Evolutionary conservation across 2,329 filamentous ascomycete species (phyloP).

Genomic region (Fusarium beomiforme): DNA sequence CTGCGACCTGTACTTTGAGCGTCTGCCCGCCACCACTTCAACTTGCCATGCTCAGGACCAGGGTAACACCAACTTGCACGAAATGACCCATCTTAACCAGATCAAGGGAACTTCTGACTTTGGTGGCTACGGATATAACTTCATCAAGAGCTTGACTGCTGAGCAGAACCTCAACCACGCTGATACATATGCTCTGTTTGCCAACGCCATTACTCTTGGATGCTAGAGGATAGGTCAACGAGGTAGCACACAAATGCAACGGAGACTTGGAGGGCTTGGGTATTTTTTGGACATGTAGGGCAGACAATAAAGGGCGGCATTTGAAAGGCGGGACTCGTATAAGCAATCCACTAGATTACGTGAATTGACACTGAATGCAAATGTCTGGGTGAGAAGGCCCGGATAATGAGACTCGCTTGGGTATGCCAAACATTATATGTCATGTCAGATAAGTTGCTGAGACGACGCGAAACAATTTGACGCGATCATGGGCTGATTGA

Average conservation of each 20-base stretch:
- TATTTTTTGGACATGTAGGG: neutral
- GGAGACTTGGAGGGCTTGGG: neutral
- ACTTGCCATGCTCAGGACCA: slow-evolving; percentile 73
- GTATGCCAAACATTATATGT: neutral
- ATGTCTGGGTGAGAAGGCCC: neutral
- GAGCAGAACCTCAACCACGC: slow-evolving; percentile 68
- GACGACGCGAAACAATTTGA: neutral
- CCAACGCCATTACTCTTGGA: slow-evolving; percentile 42
- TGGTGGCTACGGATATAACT: slow-evolving; percentile 65
- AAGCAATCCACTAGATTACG: neutral
- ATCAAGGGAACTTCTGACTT: slow-evolving; percentile 68
- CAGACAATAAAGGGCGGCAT: neutral
- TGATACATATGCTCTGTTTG: slow-evolving; percentile 56
- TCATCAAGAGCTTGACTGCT: slow-evolving; percentile 58
- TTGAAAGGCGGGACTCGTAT: neutral
- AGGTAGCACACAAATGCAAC: neutral
- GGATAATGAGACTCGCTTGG: neutral
- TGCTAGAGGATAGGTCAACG: slow-evolving; percentile 44
- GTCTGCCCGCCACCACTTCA: slow-evolving; percentile 58
- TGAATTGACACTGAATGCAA: neutral
- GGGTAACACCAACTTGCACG: slow-evolving; percentile 72
- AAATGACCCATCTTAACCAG: slow-evolving; percentile 70
- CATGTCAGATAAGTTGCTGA: neutral
- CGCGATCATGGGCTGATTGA: neutral
- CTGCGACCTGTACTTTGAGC: slow-evolving; percentile 68